Evolutionary conservation across 1,284 basidiomycete genomes (phyloP), one percentile per base, ranked within the genome.

Genomic region (Phylloporus sp.): DNA sequence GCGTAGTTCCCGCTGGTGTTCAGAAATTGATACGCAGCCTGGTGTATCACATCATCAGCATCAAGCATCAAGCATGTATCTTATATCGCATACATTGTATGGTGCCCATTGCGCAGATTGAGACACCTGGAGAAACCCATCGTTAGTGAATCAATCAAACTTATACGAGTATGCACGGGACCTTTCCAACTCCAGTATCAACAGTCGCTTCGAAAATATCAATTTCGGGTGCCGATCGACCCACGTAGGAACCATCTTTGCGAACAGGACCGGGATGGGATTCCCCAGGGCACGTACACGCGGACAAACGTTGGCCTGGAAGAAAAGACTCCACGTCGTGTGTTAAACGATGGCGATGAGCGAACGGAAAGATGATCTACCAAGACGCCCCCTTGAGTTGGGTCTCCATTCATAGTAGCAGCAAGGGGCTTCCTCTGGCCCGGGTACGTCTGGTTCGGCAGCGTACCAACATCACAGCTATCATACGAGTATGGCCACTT

Each of bases 161-260:
- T 24, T 22, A 32, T n/a, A 29, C 31, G 24, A 13, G 47, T 29
- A 50, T 56, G 56, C 32, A 52, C 53, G 7, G 28, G 34, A 74
- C 75, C 71, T 77, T 77, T 51, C 74, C 76, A 8, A 75, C 20
- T 32, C 68, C 71, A 52, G 0, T 3, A 60, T 75, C 75, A 39
- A 75, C 71, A 3, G 72, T 75, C 18, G 75, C 76, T 37, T 75
- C 76, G 40, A 75, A 77, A 28, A 77, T 68, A 56, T 75, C 74
- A 22, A 97, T 95, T 78, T 96, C 94, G 8, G 94, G 95, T 0
- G 94, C 92, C 0, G 89, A 83, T 37, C 95, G 86, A 15, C 92
- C 92, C 3, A 88, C 85, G 66, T 81, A 86, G 28, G 70, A 77
- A 22, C 93, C 94, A 68, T 89, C 84, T 1, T 77, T 59, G 42